Percentiles rank a stretch among this genome's conserved stretches.
Evolutionary conservation across 75 land plant species (phyloP).

Genomic region (Selaginella tamariscina): DNA sequence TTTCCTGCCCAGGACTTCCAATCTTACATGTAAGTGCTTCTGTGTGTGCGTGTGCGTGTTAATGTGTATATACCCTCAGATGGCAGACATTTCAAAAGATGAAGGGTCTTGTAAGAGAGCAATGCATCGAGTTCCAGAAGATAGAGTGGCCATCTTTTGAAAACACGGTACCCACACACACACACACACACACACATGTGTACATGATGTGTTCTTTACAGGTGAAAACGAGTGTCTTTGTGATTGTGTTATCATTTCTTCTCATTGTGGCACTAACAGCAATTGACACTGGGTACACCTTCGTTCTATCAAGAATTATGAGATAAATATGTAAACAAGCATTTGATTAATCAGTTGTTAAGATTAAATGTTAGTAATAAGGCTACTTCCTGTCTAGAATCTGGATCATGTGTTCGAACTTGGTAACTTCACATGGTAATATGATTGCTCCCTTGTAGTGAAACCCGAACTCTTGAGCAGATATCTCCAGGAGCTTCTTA

Average conservation of each 20-base stretch:
- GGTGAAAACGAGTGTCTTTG: background rate
- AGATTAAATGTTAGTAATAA: no score
- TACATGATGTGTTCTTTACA: background rate
- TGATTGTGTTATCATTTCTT: background rate
- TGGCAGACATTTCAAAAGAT: no score
- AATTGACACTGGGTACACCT: background rate
- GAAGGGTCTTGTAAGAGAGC: background rate
- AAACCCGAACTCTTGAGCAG: conserved; percentile 8
- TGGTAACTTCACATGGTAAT: background rate
- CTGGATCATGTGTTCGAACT: background rate
- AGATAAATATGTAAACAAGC: no score
- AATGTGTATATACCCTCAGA: no score
- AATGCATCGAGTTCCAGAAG: background rate
- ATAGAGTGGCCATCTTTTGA: conserved; percentile 1
- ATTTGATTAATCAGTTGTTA: no score
- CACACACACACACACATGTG: no score
- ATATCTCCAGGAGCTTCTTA: background rate
- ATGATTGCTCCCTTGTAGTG: background rate
- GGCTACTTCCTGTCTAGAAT: background rate
- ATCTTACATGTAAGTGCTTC: background rate
- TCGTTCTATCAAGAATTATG: background rate
- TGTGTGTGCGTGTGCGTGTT: no score
- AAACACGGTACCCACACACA: background rate
- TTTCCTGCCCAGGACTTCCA: background rate
- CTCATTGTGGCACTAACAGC: background rate